Percentiles rank a stretch among this genome's conserved stretches.
These are phyloP conservation scores for Epichloe elymi DNA, from an alignment of 2,329 filamentous ascomycete species.

Conservation along the genomic window DNA sequence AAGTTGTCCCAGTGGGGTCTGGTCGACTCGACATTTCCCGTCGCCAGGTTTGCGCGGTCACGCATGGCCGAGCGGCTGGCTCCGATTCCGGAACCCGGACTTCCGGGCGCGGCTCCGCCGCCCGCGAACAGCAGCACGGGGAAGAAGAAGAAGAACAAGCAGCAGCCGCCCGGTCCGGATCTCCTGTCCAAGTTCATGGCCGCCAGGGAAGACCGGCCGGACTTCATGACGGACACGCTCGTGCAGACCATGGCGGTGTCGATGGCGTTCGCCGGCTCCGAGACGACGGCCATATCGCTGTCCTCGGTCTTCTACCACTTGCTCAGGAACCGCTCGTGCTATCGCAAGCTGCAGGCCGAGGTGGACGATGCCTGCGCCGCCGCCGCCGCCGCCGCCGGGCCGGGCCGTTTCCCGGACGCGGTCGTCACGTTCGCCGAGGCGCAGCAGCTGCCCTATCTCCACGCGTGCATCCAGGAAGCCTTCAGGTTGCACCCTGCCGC, in stretches of 20 bases:
- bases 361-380: conserved; percentile 6
- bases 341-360: conserved; percentile 13
- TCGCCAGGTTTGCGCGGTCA: conserved; percentile 17
- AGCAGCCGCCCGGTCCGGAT: conserved; percentile 7
- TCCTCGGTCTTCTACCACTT: conserved; percentile 31
- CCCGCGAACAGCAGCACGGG: too few relatives aligned
- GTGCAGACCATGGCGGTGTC: conserved; percentile 60
- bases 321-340: conserved; percentile 15
- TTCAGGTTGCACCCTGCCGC: conserved; percentile 35
- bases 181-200: conserved; percentile 21
- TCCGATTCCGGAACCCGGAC: too few relatives aligned
- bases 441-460: conserved; percentile 35
- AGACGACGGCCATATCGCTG: conserved; percentile 36
- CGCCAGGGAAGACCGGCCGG: conserved; percentile 43
- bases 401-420: neutral
- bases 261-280: conserved; percentile 42
- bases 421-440: conserved; percentile 26
- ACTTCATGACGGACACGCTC: conserved; percentile 57
- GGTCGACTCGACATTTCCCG: conserved; percentile 14
- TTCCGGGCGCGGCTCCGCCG: too few relatives aligned
- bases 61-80: conserved; percentile 9
- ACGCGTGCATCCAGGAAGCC: conserved; percentile 39
- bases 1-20: conserved; percentile 9
- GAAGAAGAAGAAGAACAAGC: too few relatives aligned
- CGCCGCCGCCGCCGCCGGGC: conserved; percentile 2